phyloP scores from a whole-genome alignment of 192 early-diverging fungal species.

The Podila horticola region DNA sequence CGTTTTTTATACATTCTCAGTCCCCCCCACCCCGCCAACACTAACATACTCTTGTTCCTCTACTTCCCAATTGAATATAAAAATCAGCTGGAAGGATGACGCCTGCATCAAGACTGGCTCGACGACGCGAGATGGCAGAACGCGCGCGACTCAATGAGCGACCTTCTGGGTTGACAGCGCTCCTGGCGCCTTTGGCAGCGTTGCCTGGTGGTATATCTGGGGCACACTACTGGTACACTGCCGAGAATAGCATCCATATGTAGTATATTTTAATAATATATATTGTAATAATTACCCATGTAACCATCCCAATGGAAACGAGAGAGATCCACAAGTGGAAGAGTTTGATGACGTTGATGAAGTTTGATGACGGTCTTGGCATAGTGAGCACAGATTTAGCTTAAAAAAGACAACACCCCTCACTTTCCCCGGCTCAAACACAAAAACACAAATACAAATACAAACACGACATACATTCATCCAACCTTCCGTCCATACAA shows the following conservation, averaged over 20 bases:
- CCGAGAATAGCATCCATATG: constrained; percentile 11
- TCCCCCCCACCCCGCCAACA: no score
- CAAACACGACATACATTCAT: not conserved
- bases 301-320: no score
- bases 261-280: not conserved
- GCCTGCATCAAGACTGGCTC: not conserved
- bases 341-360: not conserved
- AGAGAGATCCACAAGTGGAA: no score
- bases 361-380: not conserved
- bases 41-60: not conserved
- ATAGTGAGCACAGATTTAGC: not conserved
- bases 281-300: not conserved
- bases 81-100: constrained; percentile 8
- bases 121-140: not conserved
- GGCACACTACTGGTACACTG: constrained; percentile 15
- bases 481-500: no score
- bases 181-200: constrained; percentile 17
- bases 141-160: not conserved
- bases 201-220: constrained; percentile 15
- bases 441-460: not conserved
- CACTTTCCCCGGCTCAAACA: not conserved
- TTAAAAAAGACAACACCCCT: not conserved
- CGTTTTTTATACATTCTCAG: not conserved
- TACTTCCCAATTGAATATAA: not conserved
- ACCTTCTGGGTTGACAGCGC: constrained; percentile 9